Conservation (phyloP, 169 alveolate species). For the Cystoisospora suis region DNA sequence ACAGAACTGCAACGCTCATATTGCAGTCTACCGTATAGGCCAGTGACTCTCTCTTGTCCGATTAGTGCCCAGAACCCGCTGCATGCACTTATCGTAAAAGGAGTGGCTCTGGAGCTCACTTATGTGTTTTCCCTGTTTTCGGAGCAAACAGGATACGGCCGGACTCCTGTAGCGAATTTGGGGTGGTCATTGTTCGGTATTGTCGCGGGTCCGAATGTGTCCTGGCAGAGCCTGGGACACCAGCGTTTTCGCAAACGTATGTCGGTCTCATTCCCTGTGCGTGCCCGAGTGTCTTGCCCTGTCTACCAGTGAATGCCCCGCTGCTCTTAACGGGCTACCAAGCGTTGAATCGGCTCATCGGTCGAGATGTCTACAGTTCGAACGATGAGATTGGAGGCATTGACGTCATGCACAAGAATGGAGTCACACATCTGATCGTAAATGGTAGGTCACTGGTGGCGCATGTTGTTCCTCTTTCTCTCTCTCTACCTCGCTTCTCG, state of each 20-base stretch:
- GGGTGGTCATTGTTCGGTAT: no score
- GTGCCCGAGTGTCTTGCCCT: background rate
- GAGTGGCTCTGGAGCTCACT: no score
- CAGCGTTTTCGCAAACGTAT: background rate
- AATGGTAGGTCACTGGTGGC: background rate
- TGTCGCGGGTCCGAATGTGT: background rate
- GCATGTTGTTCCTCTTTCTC: background rate
- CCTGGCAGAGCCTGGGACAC: background rate
- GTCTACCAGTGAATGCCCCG: slow-evolving; percentile 71
- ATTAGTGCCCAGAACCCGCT: no score
- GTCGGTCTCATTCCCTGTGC: background rate
- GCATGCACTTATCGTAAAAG: no score
- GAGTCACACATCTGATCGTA: slow-evolving; percentile 85
- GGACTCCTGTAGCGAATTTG: no score
- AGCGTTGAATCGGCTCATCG: slow-evolving; percentile 84
- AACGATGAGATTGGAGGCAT: slow-evolving; percentile 90
- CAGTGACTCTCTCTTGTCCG: no score
- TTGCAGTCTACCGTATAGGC: no score
- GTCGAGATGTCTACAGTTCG: slow-evolving; percentile 84
- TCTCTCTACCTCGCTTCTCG: background rate
- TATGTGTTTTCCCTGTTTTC: no score
- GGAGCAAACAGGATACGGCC: no score
- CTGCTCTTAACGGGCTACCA: slow-evolving; percentile 86
- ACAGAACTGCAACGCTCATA: no score
- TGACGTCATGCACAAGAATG: slow-evolving; percentile 85